These are phyloP conservation scores for Fusarium sp. DNA, from an alignment of 2,329 filamentous ascomycete species.

Conservation along the genomic window DNA sequence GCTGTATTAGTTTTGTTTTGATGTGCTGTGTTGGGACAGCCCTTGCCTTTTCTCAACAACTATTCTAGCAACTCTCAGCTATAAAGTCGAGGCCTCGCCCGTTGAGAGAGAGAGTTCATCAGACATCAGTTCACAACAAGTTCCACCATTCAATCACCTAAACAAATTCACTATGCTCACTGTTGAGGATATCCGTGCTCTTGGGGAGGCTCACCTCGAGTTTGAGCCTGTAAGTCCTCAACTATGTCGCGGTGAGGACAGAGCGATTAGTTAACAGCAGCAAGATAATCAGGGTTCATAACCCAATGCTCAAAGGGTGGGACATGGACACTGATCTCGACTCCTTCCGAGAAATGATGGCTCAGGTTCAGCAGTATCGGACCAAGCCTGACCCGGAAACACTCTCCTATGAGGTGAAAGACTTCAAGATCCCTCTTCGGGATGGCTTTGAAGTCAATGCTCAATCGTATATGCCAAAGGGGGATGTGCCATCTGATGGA, in stretches of 20 bases:
- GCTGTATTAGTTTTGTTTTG: background rate
- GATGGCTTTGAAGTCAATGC: slow-evolving; percentile 38
- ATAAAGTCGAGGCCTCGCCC: slow-evolving; percentile 3
- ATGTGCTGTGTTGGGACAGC: background rate
- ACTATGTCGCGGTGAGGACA: background rate
- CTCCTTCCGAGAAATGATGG: slow-evolving; percentile 38
- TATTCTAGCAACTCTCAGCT: background rate
- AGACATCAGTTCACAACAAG: background rate
- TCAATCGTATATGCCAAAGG: slow-evolving; percentile 43
- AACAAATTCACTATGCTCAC: slow-evolving; percentile 40
- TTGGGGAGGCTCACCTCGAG: slow-evolving; percentile 40
- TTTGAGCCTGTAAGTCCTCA: slow-evolving; percentile 23
- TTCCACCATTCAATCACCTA: no score
- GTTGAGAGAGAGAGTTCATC: no score
- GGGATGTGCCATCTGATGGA: slow-evolving; percentile 19
- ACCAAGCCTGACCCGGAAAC: slow-evolving; percentile 26
- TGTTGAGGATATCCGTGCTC: slow-evolving; percentile 43
- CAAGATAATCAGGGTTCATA: slow-evolving; percentile 30
- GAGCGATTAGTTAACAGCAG: slow-evolving; percentile 4
- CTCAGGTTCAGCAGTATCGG: slow-evolving; percentile 21
- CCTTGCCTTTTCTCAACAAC: slow-evolving; percentile 6
- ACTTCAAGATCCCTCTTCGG: slow-evolving; percentile 42
- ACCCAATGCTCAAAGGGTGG: slow-evolving; percentile 41
- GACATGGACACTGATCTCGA: slow-evolving; percentile 41
- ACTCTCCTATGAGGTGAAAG: slow-evolving; percentile 37